A percentile compares a stretch with the other conserved stretches of the same genome.
Evolutionary conservation across 1,139 yeast species (phyloP).

Genomic region (Diutina rugosa): DNA sequence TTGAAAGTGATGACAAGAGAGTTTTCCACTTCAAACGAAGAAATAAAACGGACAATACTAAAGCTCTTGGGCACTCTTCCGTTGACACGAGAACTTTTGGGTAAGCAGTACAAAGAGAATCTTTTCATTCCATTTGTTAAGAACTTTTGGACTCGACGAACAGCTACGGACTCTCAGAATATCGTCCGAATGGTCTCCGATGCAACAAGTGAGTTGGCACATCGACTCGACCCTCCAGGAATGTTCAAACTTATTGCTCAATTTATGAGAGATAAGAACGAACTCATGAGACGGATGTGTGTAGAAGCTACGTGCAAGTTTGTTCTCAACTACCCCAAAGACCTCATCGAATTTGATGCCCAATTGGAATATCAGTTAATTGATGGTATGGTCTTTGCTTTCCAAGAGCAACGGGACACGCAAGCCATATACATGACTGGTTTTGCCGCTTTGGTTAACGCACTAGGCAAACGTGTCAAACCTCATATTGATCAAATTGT

Average conservation of each 20-base stretch:
- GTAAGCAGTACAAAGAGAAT: slow-evolving; percentile 19
- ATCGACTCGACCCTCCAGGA: slow-evolving; percentile 52
- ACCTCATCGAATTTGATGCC: slow-evolving; percentile 23
- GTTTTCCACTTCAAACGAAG: slow-evolving; percentile 77
- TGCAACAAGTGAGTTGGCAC: slow-evolving; percentile 58
- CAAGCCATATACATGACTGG: slow-evolving; percentile 47
- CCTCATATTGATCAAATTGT: slow-evolving; percentile 70
- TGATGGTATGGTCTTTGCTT: slow-evolving; percentile 76
- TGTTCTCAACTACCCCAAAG: slow-evolving; percentile 15
- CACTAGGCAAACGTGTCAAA: slow-evolving; percentile 55
- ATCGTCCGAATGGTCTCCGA: slow-evolving; percentile 52
- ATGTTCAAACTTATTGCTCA: slow-evolving; percentile 46
- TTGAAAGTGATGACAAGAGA: slow-evolving; percentile 58
- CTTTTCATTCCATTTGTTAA: slow-evolving; percentile 54
- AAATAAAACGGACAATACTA: slow-evolving; percentile 68
- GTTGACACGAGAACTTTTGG: slow-evolving; percentile 15
- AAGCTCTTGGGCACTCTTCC: slow-evolving; percentile 22
- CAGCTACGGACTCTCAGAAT: slow-evolving; percentile 39
- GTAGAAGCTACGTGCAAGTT: slow-evolving; percentile 45
- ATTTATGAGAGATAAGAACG: slow-evolving; percentile 71
- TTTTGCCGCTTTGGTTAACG: slow-evolving; percentile 52
- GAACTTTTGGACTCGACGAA: slow-evolving; percentile 67
- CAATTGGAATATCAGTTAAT: slow-evolving; percentile 51
- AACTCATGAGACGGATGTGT: slow-evolving; percentile 68
- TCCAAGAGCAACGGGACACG: slow-evolving; percentile 60